phyloP scores from a whole-genome alignment of 1,139 yeast genomes.

The Eremothecium gossypii region DNA sequence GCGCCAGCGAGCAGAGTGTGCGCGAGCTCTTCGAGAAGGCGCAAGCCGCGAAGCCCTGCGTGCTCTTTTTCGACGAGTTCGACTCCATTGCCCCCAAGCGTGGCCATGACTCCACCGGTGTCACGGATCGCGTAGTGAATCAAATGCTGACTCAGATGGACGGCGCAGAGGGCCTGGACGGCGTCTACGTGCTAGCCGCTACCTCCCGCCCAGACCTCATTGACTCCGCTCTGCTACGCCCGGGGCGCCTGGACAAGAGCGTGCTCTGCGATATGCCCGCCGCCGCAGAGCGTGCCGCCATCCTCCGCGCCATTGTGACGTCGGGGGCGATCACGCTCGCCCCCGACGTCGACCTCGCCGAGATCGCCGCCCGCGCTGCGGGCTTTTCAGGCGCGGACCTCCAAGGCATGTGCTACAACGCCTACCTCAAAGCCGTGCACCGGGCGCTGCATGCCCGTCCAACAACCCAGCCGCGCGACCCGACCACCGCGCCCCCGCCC shows the following conservation, averaged over 20 bases:
- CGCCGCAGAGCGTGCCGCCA: slow-evolving; percentile 61
- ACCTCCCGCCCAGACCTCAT: slow-evolving; percentile 92
- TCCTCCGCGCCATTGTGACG: slow-evolving; percentile 35
- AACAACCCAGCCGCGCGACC: slow-evolving; percentile 7
- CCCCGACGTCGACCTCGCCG: slow-evolving; percentile 43
- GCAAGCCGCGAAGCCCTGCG: slow-evolving; percentile 64
- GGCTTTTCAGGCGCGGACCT: slow-evolving; percentile 94
- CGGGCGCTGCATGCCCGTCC: slow-evolving; percentile 45
- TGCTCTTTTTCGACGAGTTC: slow-evolving; percentile 89
- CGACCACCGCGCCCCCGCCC: not conserved
- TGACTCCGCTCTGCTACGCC: slow-evolving; percentile 88
- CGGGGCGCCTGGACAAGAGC: slow-evolving; percentile 91
- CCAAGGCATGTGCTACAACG: slow-evolving; percentile 87
- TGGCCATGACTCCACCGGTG: slow-evolving; percentile 97
- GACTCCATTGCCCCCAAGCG: slow-evolving; percentile 97
- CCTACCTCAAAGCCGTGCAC: slow-evolving; percentile 86
- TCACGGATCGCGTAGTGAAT: slow-evolving; percentile 93
- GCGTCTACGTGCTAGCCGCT: slow-evolving; percentile 94
- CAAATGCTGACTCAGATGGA: slow-evolving; percentile 98
- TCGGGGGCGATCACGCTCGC: slow-evolving; percentile 40
- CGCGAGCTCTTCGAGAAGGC: slow-evolving; percentile 92
- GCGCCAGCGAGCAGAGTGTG: slow-evolving; percentile 93
- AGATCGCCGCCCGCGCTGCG: slow-evolving; percentile 50
- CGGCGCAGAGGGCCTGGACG: slow-evolving; percentile 97
- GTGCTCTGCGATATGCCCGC: slow-evolving; percentile 84